Conservation (phyloP, 2,329 filamentous ascomycete species). For the Stachybotrys elegans region DNA sequence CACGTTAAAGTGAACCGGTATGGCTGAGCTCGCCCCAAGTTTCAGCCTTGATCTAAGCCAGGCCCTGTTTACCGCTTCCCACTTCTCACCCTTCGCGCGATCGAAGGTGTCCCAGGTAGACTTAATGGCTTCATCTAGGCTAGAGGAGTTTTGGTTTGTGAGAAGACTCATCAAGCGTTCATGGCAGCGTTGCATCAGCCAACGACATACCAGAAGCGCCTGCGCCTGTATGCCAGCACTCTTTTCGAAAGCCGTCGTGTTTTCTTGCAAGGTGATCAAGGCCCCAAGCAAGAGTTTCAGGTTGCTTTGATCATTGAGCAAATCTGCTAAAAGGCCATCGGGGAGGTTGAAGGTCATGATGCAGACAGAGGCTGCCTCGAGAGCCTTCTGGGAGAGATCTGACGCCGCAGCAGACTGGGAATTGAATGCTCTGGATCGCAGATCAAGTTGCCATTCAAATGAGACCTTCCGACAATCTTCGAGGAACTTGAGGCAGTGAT, state of each 20-base stretch:
- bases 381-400: not conserved
- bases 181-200: not conserved
- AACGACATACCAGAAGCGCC: not conserved
- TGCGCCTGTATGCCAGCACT: not conserved
- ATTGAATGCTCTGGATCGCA: not conserved
- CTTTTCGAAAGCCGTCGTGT: not conserved
- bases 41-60: not conserved
- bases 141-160: not conserved
- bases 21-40: not conserved
- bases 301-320: not conserved
- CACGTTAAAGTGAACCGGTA: constrained; percentile 40
- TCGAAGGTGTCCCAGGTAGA: not conserved
- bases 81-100: not conserved
- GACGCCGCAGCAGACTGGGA: not conserved
- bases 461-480: not conserved
- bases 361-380: not conserved
- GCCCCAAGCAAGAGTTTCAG: not conserved
- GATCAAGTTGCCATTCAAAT: not conserved
- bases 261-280: not conserved
- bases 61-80: not conserved
- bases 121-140: not conserved
- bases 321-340: not conserved
- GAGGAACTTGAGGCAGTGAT: not conserved
- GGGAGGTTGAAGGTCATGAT: not conserved
- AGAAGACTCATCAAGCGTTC: not conserved